Evolutionary conservation across 2,329 filamentous ascomycete species (phyloP), one percentile per base, ranked within the genome.

Genomic region (Fusarium coffeatum): DNA sequence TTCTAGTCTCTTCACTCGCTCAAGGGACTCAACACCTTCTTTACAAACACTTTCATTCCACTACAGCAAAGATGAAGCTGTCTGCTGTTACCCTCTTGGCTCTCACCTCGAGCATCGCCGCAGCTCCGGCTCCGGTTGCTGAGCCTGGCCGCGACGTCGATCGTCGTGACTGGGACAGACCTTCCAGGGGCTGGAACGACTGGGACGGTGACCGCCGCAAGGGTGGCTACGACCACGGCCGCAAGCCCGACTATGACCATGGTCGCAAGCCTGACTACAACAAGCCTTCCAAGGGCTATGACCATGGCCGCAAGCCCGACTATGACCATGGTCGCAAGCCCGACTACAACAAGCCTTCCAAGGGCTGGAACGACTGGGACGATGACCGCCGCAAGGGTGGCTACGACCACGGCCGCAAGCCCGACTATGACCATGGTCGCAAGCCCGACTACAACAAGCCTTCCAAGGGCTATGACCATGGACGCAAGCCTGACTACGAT

Each of bases 41-140:
- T 34, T 27, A 23, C 30, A 28, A 34, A 10, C 20, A 18, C 18
- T 27, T 7, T 8, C 8, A 22, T 11, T 54, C 28, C 9, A 22
- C 13, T 15, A 25, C 18, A 23, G 28, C 40, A 32, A 64, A 64
- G 18, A 66, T 66, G 63, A 66, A 65, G 48, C 37, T 66, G 25
- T 65, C 60, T 48, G 42, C 48, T 34, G 15, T 65, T 28, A 28
- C 42, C 15, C 34, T 65, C 13, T 20, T 65, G 15, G 60, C 54
- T 8, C 55, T 66, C 25, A 65, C 42, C 16, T 65, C 60, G 5
- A 43, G 22, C 41, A 50, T 32, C n/a, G 11, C 58, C 12, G 56
- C 63, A n/a, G 60, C 30, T 28, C 63, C 63, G 2, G 30, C 57
- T 28, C 63, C 63, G 3, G 30, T 50, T 9, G 30, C 37, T 40